phyloP scores from a whole-genome alignment of 495 filamentous ascomycete genomes.

The Daldinia vernicosa region DNA sequence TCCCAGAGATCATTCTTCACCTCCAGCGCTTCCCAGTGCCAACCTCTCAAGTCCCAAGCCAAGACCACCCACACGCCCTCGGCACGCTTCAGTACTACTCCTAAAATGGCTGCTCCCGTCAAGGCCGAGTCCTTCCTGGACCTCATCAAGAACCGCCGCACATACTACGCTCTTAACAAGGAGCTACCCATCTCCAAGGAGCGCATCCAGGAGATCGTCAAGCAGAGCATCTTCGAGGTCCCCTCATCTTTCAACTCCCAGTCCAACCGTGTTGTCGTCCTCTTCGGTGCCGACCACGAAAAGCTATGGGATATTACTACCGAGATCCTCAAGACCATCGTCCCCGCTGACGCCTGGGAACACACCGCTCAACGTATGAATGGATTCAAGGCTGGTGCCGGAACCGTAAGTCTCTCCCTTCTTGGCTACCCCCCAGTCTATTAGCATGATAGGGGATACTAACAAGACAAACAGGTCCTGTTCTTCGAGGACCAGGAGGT shows the following conservation, averaged over 20 bases:
- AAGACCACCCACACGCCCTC: constrained; percentile 25
- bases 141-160: constrained; percentile 64
- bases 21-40: constrained; percentile 29
- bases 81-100: constrained; percentile 25
- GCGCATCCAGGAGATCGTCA: constrained; percentile 65
- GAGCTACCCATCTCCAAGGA: constrained; percentile 60
- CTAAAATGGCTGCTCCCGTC: constrained; percentile 42
- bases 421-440: neutral
- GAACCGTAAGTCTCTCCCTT: constrained; percentile 54
- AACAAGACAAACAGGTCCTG: constrained; percentile 55
- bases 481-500: constrained; percentile 69
- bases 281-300: constrained; percentile 70
- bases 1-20: constrained; percentile 36
- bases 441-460: neutral
- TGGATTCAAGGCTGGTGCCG: constrained; percentile 65
- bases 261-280: constrained; percentile 66
- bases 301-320: constrained; percentile 69
- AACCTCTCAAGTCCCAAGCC: constrained; percentile 7
- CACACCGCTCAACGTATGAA: constrained; percentile 58
- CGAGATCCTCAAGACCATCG: constrained; percentile 63
- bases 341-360: constrained; percentile 63
- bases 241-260: constrained; percentile 75
- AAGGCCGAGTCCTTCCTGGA: constrained; percentile 58
- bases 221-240: constrained; percentile 61
- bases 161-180: constrained; percentile 67